phyloP scores from a whole-genome alignment of 768 basidiomycete genomes.

The Pulveroboletus ravenelii region DNA sequence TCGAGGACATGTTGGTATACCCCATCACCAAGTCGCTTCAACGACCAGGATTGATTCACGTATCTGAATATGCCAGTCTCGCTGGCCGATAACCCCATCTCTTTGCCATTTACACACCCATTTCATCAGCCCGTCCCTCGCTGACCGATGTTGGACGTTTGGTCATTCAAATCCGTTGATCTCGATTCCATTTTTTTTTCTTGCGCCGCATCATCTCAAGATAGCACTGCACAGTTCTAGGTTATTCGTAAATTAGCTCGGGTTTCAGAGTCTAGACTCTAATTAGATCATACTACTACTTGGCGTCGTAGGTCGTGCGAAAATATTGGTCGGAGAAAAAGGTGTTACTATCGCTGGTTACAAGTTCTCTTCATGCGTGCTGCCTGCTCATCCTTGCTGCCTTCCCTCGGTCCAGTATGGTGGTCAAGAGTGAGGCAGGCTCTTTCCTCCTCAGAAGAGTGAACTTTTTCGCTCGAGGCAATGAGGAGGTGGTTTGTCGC shows the following conservation, averaged over 20 bases:
- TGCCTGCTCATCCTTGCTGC: constrained; percentile 12
- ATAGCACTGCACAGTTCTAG: constrained; percentile 5
- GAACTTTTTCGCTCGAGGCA: constrained; percentile 20
- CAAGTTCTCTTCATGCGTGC: constrained; percentile 9
- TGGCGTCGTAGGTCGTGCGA: constrained; percentile 11
- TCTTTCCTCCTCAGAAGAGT: constrained; percentile 28
- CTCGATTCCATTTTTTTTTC: neutral
- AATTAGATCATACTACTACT: neutral
- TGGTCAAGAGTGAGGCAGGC: constrained; percentile 10
- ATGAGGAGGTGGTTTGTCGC: constrained; percentile 30
- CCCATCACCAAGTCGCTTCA: constrained; percentile 8
- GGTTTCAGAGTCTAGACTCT: neutral
- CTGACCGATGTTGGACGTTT: neutral
- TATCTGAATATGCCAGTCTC: constrained; percentile 29
- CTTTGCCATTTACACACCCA: neutral
- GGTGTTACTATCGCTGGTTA: neutral
- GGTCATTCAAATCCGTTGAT: neutral
- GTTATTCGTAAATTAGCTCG: constrained; percentile 26
- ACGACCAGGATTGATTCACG: constrained; percentile 11
- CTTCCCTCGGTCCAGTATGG: constrained; percentile 8
- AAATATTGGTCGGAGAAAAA: neutral
- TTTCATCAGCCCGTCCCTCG: neutral
- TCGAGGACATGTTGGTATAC: constrained; percentile 45
- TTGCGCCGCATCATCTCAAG: neutral
- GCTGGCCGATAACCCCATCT: constrained; percentile 24